Evolutionary conservation across 495 filamentous ascomycete species (phyloP).

Genomic region (Aspergillus haitiensis): DNA sequence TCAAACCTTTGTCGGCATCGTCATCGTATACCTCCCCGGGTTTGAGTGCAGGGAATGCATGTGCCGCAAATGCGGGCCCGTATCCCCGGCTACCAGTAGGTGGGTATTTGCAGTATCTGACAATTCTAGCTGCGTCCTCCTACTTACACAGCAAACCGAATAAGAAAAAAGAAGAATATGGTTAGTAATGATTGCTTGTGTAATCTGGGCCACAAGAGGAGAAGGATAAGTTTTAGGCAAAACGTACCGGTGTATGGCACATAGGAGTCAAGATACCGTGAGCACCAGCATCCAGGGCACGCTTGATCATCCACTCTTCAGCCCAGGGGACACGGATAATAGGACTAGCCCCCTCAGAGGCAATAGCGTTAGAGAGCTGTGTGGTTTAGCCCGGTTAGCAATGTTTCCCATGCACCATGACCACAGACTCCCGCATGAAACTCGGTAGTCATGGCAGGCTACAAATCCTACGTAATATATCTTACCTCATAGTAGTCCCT

Average conservation of each 20-base stretch:
- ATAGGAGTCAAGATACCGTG: slow-evolving; percentile 55
- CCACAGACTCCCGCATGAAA: background rate
- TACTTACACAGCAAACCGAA: background rate
- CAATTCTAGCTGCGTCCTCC: slow-evolving; percentile 60
- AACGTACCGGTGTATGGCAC: slow-evolving; percentile 30
- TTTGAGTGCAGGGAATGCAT: slow-evolving; percentile 38
- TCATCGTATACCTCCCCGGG: slow-evolving; percentile 43
- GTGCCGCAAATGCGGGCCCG: slow-evolving; percentile 46
- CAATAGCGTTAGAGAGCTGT: slow-evolving; percentile 47
- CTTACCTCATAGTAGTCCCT: slow-evolving; percentile 22
- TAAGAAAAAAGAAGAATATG: background rate
- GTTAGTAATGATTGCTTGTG: background rate
- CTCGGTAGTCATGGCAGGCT: background rate
- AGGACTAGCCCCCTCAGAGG: slow-evolving; percentile 62
- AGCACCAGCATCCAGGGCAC: slow-evolving; percentile 67
- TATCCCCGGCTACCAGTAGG: slow-evolving; percentile 62
- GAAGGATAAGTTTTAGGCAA: background rate
- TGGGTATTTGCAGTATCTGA: slow-evolving; percentile 64
- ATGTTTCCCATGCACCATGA: background rate
- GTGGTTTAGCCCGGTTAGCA: background rate
- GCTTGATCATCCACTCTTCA: slow-evolving; percentile 69
- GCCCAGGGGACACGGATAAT: slow-evolving; percentile 67
- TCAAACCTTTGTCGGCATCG: slow-evolving; percentile 34
- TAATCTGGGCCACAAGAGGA: background rate
- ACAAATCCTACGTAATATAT: too few species aligned